Evolutionary conservation across 805 yeast genomes (phyloP).

Genomic region (Hanseniaspora vineae): DNA sequence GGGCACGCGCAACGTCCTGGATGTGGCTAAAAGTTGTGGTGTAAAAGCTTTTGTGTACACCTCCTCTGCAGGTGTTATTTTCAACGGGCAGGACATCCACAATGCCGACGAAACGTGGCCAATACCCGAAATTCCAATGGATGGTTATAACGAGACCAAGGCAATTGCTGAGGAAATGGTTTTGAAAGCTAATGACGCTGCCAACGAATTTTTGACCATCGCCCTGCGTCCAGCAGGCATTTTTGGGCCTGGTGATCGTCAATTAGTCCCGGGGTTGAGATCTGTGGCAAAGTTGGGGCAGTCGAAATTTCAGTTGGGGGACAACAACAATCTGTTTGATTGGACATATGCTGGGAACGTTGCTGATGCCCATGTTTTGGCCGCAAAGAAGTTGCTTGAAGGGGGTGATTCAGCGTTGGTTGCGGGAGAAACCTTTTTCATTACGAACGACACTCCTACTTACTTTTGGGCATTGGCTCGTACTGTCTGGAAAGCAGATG

Average conservation of each 20-base stretch:
- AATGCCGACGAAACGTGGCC: constrained; percentile 95
- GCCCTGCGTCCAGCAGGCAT: constrained; percentile 96
- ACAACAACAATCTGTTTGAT: constrained; percentile 85
- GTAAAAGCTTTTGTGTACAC: constrained; percentile 75
- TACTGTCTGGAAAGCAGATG: constrained; percentile 95
- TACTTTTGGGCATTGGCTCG: constrained; percentile 96
- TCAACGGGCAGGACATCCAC: constrained; percentile 83
- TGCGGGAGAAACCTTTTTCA: constrained; percentile 78
- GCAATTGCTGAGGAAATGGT: constrained; percentile 82
- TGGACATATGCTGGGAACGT: constrained; percentile 98
- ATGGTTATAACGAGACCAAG: constrained; percentile 90
- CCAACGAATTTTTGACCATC: constrained; percentile 51
- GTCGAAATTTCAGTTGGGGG: constrained; percentile 87
- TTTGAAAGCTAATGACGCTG: constrained; percentile 52
- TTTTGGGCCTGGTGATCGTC: constrained; percentile 98
- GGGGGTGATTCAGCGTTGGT: constrained; percentile 31
- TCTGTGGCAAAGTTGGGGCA: constrained; percentile 74
- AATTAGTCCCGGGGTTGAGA: constrained; percentile 84
- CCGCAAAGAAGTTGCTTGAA: constrained; percentile 62
- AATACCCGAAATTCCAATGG: constrained; percentile 85
- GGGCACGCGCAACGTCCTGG: constrained; percentile 70
- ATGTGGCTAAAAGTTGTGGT: constrained; percentile 39
- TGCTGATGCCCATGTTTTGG: constrained; percentile 90
- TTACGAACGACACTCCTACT: constrained; percentile 89
- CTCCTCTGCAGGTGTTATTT: constrained; percentile 93